Conservation (phyloP, 2,329 filamentous ascomycete genomes). For the Venturia carpophila region DNA sequence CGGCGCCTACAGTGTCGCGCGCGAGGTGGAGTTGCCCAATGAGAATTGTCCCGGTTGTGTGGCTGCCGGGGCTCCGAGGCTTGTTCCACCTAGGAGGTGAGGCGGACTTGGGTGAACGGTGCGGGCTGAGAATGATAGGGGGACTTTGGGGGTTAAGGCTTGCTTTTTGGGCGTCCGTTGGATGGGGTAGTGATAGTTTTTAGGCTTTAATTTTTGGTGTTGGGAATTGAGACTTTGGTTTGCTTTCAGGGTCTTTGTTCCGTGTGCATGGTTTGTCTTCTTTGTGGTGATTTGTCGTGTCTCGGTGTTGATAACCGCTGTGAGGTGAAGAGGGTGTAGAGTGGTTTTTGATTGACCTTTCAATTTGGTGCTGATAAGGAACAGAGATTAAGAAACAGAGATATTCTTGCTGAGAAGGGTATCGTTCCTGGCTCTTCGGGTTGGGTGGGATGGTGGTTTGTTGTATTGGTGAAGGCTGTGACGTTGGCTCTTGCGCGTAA, state of each 20-base stretch:
- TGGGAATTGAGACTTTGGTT: background rate
- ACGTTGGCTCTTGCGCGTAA: background rate
- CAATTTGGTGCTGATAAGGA: too few species aligned
- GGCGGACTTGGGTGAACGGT: too few species aligned
- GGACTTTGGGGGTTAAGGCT: background rate
- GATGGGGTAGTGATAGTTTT: background rate
- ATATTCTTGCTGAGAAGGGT: background rate
- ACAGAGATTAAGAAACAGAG: too few species aligned
- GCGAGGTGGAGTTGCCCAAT: background rate
- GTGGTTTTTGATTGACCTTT: too few species aligned
- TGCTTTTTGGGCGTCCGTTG: background rate
- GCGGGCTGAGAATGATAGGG: background rate
- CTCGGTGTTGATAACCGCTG: too few species aligned
- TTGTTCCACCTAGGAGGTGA: background rate
- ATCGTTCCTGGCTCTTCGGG: background rate
- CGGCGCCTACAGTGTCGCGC: constrained; percentile 27
- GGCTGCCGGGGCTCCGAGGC: background rate
- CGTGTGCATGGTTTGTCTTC: too few species aligned
- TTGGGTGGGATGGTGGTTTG: background rate
- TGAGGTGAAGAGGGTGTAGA: too few species aligned
- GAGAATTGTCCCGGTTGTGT: background rate
- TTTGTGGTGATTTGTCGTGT: too few species aligned
- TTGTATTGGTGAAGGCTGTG: background rate
- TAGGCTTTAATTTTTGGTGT: background rate
- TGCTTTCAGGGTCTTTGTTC: too few species aligned